Evolutionary conservation across 164 flowering plant species (phyloP).

Genomic region (Aristolochia californica): DNA sequence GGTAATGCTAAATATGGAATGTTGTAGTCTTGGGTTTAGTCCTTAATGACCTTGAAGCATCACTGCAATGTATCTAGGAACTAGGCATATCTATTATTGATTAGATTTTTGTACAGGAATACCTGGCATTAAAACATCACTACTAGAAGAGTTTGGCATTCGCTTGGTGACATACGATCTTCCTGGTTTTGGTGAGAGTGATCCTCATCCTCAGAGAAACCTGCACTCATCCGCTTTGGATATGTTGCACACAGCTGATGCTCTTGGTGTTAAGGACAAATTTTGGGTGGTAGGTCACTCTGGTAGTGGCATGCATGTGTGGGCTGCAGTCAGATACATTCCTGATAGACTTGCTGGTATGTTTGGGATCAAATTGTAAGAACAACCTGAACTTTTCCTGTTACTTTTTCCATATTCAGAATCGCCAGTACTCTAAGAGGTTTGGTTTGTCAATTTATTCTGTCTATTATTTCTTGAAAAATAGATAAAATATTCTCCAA

Average conservation of each 20-base stretch:
- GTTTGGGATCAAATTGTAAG: background rate
- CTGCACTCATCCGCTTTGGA: slow-evolving; percentile 82
- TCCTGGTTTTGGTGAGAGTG: slow-evolving; percentile 99
- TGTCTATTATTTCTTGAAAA: too few relatives aligned
- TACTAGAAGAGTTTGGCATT: slow-evolving; percentile 81
- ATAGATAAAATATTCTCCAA: too few relatives aligned
- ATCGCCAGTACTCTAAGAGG: background rate
- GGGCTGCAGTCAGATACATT: slow-evolving; percentile 83
- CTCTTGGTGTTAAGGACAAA: slow-evolving; percentile 50
- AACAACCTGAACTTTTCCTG: background rate
- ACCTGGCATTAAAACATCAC: slow-evolving; percentile 53
- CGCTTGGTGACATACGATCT: slow-evolving; percentile 89
- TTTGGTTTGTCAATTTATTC: too few relatives aligned
- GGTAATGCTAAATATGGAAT: slow-evolving; percentile 28
- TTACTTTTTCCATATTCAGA: background rate
- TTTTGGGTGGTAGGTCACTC: slow-evolving; percentile 90
- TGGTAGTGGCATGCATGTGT: slow-evolving; percentile 69
- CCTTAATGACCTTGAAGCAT: background rate
- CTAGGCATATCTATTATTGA: background rate
- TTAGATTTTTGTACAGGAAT: slow-evolving; percentile 34
- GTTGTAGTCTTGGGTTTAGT: background rate
- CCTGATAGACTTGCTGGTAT: slow-evolving; percentile 78
- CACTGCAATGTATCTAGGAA: background rate
- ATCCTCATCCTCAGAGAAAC: slow-evolving; percentile 73
- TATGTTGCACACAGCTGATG: slow-evolving; percentile 49